Conservation (phyloP, 2,329 filamentous ascomycete genomes). For the Mariannaea sp. region DNA sequence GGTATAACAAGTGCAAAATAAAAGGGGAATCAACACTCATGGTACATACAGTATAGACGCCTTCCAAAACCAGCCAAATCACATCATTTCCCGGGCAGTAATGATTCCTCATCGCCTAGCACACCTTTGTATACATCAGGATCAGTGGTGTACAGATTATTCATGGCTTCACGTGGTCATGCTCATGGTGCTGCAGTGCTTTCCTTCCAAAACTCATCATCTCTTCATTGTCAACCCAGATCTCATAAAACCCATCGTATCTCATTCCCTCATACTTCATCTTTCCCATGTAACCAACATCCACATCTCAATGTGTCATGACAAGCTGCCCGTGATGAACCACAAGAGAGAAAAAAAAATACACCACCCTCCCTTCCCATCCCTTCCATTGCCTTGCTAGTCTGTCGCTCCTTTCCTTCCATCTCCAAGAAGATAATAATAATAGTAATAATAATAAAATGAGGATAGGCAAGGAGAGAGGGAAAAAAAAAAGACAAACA, state of each 20-base stretch:
- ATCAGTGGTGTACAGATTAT: conserved; percentile 10
- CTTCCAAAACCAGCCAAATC: background rate
- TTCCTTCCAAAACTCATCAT: conserved; percentile 13
- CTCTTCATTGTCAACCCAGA: conserved; percentile 9
- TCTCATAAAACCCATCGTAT: conserved; percentile 26
- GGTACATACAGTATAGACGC: conserved; percentile 1
- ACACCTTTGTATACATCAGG: too few species aligned
- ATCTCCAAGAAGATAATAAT: too few species aligned
- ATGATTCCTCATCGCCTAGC: conserved; percentile 11
- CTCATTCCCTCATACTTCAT: conserved; percentile 24
- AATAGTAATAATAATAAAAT: too few species aligned
- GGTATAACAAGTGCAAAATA: background rate
- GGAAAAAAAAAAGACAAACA: conserved; percentile 15
- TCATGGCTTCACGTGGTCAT: conserved; percentile 7
- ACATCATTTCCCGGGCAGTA: background rate
- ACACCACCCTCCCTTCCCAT: too few species aligned
- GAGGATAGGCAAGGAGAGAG: conserved; percentile 2
- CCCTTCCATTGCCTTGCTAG: too few species aligned
- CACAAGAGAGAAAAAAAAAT: conserved; percentile 14
- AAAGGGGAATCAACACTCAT: background rate
- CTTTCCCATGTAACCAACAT: conserved; percentile 9
- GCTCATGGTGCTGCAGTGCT: conserved; percentile 8
- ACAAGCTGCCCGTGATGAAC: conserved; percentile 30
- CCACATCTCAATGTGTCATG: conserved; percentile 10
- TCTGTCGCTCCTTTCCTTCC: too few species aligned